Evolutionary conservation across 768 basidiomycete species (phyloP).

Genomic region (Suillus americanus): DNA sequence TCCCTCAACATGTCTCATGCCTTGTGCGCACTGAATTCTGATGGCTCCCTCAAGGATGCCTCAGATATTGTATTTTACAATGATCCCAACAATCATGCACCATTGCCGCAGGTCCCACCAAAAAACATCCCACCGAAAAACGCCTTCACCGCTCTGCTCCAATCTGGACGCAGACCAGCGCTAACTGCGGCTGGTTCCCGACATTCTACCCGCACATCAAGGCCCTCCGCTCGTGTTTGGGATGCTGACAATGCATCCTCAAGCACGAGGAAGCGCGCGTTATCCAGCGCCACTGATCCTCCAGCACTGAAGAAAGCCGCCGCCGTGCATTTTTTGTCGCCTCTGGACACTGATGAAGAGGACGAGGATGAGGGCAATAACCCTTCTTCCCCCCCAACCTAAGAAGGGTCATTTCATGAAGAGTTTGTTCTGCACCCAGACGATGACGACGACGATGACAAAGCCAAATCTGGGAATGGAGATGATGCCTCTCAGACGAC

Average conservation of each 20-base stretch:
- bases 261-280: background rate
- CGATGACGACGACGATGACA: too few relatives aligned
- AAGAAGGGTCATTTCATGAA: too few relatives aligned
- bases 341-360: background rate
- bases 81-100: background rate
- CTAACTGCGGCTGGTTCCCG: background rate
- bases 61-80: background rate
- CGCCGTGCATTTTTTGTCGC: background rate
- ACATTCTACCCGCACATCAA: background rate
- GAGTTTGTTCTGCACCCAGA: too few relatives aligned
- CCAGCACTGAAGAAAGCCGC: background rate
- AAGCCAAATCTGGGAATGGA: too few relatives aligned
- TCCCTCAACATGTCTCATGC: background rate
- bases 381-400: too few relatives aligned
- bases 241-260: background rate
- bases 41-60: background rate
- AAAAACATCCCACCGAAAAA: too few relatives aligned
- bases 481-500: too few relatives aligned
- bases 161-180: background rate
- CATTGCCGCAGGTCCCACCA: background rate
- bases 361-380: background rate
- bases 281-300: background rate
- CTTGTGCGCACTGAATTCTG: background rate
- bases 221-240: background rate
- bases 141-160: background rate